Percentiles rank a stretch among this genome's conserved stretches.
Evolutionary conservation across 2,329 filamentous ascomycete species (phyloP).

Genomic region (Fusarium armeniacum): DNA sequence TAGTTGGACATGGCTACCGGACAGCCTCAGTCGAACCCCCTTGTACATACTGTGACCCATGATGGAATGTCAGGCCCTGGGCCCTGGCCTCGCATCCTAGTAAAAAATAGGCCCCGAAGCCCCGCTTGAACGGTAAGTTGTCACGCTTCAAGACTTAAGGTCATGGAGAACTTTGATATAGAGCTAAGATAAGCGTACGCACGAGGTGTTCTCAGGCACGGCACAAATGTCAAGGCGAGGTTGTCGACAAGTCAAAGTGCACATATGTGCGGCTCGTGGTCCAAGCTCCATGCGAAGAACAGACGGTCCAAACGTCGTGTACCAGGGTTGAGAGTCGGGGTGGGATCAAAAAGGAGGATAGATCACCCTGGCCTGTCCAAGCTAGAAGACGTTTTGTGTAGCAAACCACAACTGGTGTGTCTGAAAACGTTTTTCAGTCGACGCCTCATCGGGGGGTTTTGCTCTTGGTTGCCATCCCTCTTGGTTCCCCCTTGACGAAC

Average conservation of each 20-base stretch:
- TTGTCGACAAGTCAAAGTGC: conserved; percentile 28
- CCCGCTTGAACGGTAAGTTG: conserved; percentile 37
- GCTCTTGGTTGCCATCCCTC: conserved; percentile 23
- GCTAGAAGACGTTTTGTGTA: conserved; percentile 29
- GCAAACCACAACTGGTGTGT: conserved; percentile 17
- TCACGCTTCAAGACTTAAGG: conserved; percentile 35
- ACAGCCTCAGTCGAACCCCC: conserved; percentile 41
- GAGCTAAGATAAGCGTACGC: conserved; percentile 41
- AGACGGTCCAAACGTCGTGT: conserved; percentile 32
- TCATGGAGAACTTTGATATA: conserved; percentile 46
- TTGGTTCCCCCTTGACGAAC: conserved; percentile 18
- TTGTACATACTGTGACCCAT: conserved; percentile 40
- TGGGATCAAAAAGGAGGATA: conserved; percentile 44
- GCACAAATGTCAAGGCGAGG: conserved; percentile 28
- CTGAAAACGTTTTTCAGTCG: conserved; percentile 36
- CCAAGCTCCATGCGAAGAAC: conserved; percentile 34
- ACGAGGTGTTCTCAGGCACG: conserved; percentile 32
- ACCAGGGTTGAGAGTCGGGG: conserved; percentile 43
- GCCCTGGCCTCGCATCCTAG: conserved; percentile 33
- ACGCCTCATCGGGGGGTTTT: conserved; percentile 37
- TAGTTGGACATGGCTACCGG: conserved; percentile 36
- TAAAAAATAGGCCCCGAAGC: conserved; percentile 14
- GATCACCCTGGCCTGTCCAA: conserved; percentile 44
- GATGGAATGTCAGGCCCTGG: conserved; percentile 35
- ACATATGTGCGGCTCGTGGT: conserved; percentile 11